Evolutionary conservation across 139 green algal species (phyloP), one percentile per base, ranked within the genome.

Genomic region (Chlamydomonas incerta): DNA sequence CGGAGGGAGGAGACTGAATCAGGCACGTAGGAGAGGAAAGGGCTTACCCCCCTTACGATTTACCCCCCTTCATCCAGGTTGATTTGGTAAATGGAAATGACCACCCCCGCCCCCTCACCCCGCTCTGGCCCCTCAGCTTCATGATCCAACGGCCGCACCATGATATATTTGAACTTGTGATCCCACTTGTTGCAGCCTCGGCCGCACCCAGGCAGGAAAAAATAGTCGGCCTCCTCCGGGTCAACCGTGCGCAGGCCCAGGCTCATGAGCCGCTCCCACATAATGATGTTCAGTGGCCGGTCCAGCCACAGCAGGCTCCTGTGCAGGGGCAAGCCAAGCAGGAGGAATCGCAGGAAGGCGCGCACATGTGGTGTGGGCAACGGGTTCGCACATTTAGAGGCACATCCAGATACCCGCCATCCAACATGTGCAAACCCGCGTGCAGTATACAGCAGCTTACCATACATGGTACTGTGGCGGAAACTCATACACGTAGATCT

Each of bases 401-500:
- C n/a, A n/a, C n/a, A n/a, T n/a, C n/a, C 52, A 13, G 15, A n/a
- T n/a, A n/a, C n/a, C n/a, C n/a, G n/a, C n/a, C n/a, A n/a, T n/a
- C n/a, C n/a, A n/a, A n/a, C n/a, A n/a, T n/a, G n/a, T n/a, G n/a
- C n/a, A n/a, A n/a, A n/a, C n/a, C n/a, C n/a, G n/a, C n/a, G n/a
- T n/a, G n/a, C n/a, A n/a, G n/a, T n/a, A 50, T 50, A 50, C 8
- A 5, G 8, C n/a, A n/a, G 29, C 67, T 72, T 55, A 86, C 80
- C 80, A 86, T 0, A 86, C 8, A 26, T 71, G 23, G 13, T 71
- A n/a, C 26, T 86, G n/a, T 10, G 80, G 68, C 68, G 80, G 80
- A 26, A 86, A 79, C 80, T 86, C 80, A 35, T 86, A 86, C 26
- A 86, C 35, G 68, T 80, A 86, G 34, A 86, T 80, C 21, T 60